Evolutionary conservation across 1,284 basidiomycete genomes (phyloP).

Genomic region (Apiotrichum laibachii): DNA sequence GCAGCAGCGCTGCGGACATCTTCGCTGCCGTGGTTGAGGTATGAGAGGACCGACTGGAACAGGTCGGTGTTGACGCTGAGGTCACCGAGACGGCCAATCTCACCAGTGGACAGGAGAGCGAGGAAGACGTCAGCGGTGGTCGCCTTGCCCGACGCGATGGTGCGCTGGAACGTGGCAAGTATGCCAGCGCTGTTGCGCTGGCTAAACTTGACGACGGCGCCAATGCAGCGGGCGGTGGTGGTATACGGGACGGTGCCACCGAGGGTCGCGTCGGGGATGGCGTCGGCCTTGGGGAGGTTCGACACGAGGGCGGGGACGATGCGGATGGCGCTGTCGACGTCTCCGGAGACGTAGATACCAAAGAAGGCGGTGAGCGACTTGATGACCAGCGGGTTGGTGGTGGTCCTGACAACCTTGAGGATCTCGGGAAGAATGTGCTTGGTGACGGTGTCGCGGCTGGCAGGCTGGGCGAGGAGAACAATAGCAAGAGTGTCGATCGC

Average conservation of each 20-base stretch:
- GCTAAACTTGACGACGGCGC: slow-evolving; percentile 69
- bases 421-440: slow-evolving; percentile 65
- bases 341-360: slow-evolving; percentile 72
- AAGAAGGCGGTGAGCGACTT: slow-evolving; percentile 81
- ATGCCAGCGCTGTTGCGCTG: slow-evolving; percentile 70
- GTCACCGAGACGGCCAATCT: slow-evolving; percentile 82
- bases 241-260: slow-evolving; percentile 51
- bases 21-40: slow-evolving; percentile 74
- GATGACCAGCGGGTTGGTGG: slow-evolving; percentile 68
- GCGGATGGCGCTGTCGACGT: slow-evolving; percentile 72
- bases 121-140: slow-evolving; percentile 67
- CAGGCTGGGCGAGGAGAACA: slow-evolving; percentile 67
- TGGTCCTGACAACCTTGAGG: slow-evolving; percentile 69
- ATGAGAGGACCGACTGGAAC: slow-evolving; percentile 68
- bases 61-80: slow-evolving; percentile 73
- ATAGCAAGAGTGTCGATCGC: slow-evolving; percentile 68
- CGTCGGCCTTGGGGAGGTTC: slow-evolving; percentile 28
- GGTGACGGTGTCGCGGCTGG: slow-evolving; percentile 70
- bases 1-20: slow-evolving; percentile 83
- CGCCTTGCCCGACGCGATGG: slow-evolving; percentile 67
- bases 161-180: slow-evolving; percentile 74
- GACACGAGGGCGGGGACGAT: slow-evolving; percentile 68
- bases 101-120: slow-evolving; percentile 82
- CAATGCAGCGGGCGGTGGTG: slow-evolving; percentile 80
- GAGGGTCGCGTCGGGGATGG: slow-evolving; percentile 41